Conservation (phyloP, 306 rosid species). For the Prosopis cineraria region DNA sequence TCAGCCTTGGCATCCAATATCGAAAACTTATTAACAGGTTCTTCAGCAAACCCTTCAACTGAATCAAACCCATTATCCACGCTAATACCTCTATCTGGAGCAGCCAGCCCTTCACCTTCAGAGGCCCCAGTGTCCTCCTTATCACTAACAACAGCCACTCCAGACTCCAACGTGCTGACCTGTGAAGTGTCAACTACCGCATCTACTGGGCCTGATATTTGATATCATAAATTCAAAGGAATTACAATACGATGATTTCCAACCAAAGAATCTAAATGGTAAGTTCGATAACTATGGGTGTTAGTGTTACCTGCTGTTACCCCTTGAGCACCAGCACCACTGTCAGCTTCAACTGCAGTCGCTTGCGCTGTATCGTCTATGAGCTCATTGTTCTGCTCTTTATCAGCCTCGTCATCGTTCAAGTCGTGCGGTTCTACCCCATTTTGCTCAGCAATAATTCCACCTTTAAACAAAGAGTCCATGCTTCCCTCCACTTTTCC, state of each 20-base stretch:
- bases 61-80: slow-evolving; percentile 58
- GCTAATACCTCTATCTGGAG: slow-evolving; percentile 34
- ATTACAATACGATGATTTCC: slow-evolving; percentile 27
- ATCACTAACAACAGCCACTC: slow-evolving; percentile 54
- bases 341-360: slow-evolving; percentile 16
- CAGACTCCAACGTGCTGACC: slow-evolving; percentile 36
- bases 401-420: slow-evolving; percentile 33
- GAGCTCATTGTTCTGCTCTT: slow-evolving; percentile 30
- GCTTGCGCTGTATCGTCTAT: slow-evolving; percentile 3
- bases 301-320: slow-evolving; percentile 14
- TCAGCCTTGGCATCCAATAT: slow-evolving; percentile 17
- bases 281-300: slow-evolving; percentile 2
- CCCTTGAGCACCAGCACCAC: slow-evolving; percentile 33
- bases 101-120: slow-evolving; percentile 43
- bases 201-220: slow-evolving; percentile 35
- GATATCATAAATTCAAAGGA: slow-evolving; percentile 31
- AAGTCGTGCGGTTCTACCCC: slow-evolving; percentile 22
- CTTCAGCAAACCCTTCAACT: slow-evolving; percentile 37
- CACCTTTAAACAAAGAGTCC: slow-evolving; percentile 26
- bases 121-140: slow-evolving; percentile 43
- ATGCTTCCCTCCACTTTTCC: slow-evolving; percentile 28
- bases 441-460: slow-evolving; percentile 19
- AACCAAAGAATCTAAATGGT: slow-evolving; percentile 29
- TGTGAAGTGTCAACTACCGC: slow-evolving; percentile 43
- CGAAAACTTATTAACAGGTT: background rate